phyloP scores from a whole-genome alignment of 768 basidiomycete genomes.

The Cytidiella melzeri region DNA sequence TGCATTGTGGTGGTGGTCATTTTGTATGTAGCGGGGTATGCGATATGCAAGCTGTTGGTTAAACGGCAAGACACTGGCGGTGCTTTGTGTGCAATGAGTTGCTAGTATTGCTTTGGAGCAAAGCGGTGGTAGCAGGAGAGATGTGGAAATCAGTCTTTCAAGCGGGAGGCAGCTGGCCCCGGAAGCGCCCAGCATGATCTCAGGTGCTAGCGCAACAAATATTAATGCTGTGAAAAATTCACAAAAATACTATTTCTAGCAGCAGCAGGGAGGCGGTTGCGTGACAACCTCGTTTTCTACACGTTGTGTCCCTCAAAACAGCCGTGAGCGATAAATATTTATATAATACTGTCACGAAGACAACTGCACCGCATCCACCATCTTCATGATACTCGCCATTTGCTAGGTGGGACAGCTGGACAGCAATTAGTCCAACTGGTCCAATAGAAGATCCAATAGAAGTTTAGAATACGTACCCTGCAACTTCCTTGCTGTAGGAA shows the following conservation, averaged over 20 bases:
- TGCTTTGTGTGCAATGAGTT: not conserved
- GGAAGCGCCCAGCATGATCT: conserved; percentile 6
- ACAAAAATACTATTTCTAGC: not conserved
- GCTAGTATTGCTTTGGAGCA: not conserved
- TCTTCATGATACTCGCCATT: conserved; percentile 55
- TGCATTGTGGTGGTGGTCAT: conserved; percentile 70
- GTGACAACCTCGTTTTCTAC: not conserved
- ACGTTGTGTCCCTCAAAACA: too few relatives aligned
- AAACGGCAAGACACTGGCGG: not conserved
- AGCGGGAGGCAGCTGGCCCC: conserved; percentile 1
- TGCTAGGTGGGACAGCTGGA: conserved; percentile 59
- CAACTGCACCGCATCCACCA: not conserved
- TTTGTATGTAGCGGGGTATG: conserved; percentile 21
- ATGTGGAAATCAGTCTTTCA: conserved; percentile 1
- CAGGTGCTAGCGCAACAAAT: not conserved
- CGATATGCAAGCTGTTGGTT: not conserved
- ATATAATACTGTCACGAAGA: not conserved
- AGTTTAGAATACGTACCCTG: conserved; percentile 56
- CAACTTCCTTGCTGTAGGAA: conserved; percentile 78
- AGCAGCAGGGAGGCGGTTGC: not conserved
- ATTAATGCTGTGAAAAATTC: not conserved
- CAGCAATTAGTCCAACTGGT: too few relatives aligned
- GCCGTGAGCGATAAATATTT: too few relatives aligned
- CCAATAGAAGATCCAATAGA: conserved; percentile 1
- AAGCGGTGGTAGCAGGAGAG: conserved; percentile 6